These are phyloP conservation scores for Alternaria panax DNA, from an alignment of 2,329 filamentous ascomycete species.

Conservation along the genomic window DNA sequence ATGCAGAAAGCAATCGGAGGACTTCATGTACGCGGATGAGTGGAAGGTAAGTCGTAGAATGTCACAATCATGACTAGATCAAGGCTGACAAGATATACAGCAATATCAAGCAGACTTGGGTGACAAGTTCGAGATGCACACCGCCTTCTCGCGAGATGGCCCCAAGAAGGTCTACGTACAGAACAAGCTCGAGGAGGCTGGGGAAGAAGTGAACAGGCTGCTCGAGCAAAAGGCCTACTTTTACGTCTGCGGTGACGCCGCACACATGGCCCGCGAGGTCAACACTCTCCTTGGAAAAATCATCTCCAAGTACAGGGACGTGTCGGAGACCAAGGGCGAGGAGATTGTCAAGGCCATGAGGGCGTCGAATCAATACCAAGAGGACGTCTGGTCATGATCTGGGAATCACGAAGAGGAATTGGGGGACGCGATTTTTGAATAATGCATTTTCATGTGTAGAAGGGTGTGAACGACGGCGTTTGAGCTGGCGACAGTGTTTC, in stretches of 20 bases:
- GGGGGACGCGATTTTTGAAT: slow-evolving; percentile 14
- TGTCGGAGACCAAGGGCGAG: slow-evolving; percentile 87
- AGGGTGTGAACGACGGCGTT: slow-evolving; percentile 34
- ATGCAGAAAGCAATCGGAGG: slow-evolving; percentile 85
- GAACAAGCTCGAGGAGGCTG: slow-evolving; percentile 84
- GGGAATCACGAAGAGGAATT: not conserved
- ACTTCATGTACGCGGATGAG: slow-evolving; percentile 90
- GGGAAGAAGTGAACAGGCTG: slow-evolving; percentile 85
- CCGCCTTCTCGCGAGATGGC: slow-evolving; percentile 91
- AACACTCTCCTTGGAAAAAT: slow-evolving; percentile 88
- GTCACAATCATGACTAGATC: slow-evolving; percentile 12
- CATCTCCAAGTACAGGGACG: slow-evolving; percentile 80
- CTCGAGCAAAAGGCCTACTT: slow-evolving; percentile 89
- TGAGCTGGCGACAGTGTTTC: slow-evolving; percentile 10
- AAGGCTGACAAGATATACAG: slow-evolving; percentile 56
- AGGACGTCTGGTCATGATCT: slow-evolving; percentile 70
- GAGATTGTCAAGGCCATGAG: slow-evolving; percentile 98
- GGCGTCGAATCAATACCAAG: slow-evolving; percentile 94
- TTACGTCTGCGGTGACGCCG: slow-evolving; percentile 97
- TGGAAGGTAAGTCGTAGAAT: slow-evolving; percentile 75
- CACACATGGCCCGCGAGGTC: slow-evolving; percentile 95
- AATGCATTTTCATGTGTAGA: slow-evolving; percentile 42
- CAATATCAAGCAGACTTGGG: slow-evolving; percentile 83
- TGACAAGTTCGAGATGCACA: slow-evolving; percentile 88
- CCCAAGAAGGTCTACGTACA: slow-evolving; percentile 96